These are phyloP conservation scores for Camellia japonica DNA, from an alignment of 148 eudicot genomes.

Conservation along the genomic window DNA sequence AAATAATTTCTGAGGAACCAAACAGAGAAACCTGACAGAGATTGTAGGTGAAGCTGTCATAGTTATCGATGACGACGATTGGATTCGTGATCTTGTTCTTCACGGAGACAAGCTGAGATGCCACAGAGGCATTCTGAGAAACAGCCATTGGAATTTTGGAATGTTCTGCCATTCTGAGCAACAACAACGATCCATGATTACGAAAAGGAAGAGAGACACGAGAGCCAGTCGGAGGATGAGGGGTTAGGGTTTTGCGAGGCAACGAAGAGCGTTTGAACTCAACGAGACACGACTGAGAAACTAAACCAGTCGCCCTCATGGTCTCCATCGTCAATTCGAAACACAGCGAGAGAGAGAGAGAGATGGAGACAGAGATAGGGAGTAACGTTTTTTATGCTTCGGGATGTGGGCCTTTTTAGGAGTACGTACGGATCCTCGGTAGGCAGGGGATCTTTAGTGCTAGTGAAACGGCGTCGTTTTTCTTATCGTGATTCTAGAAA, in stretches of 20 bases:
- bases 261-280: not conserved
- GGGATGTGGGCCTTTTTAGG: too few relatives aligned
- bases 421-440: too few relatives aligned
- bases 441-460: too few relatives aligned
- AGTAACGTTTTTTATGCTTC: too few relatives aligned
- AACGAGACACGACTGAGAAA: not conserved
- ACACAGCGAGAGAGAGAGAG: too few relatives aligned
- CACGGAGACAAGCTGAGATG: not conserved
- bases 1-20: conserved; percentile 13
- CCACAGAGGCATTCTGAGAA: not conserved
- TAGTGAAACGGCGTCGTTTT: too few relatives aligned
- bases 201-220: conserved; percentile 7
- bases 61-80: conserved; percentile 83
- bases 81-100: conserved; percentile 29
- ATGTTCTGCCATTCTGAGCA: not conserved
- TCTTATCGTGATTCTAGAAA: too few relatives aligned
- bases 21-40: conserved; percentile 68
- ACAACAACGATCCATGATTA: not conserved
- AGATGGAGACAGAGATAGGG: too few relatives aligned
- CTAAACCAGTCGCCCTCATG: not conserved
- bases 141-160: not conserved
- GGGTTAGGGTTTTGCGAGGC: not conserved
- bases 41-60: conserved; percentile 97
- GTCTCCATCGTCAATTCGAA: not conserved
- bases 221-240: not conserved